phyloP scores from a whole-genome alignment of 495 filamentous ascomycete genomes.

The Penicillium odoratum region DNA sequence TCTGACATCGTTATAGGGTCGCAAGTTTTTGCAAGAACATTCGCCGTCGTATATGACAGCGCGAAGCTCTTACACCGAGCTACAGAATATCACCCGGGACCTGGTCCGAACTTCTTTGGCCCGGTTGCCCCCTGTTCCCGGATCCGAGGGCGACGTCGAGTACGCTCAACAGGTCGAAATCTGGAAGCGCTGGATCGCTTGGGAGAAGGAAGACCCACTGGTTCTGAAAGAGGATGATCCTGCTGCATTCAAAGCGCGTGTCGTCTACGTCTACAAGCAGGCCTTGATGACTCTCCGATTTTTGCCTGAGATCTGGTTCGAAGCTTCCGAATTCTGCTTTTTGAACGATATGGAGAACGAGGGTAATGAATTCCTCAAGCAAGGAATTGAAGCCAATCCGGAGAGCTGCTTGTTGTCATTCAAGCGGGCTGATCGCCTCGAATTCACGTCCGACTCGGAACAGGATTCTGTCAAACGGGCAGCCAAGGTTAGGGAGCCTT shows the following conservation, averaged over 20 bases:
- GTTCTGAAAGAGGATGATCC: conserved; percentile 78
- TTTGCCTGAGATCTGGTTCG: conserved; percentile 93
- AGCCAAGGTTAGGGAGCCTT: conserved; percentile 74
- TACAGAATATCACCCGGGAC: conserved; percentile 81
- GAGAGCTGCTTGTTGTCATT: conserved; percentile 90
- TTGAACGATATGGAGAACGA: conserved; percentile 67
- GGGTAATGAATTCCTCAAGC: conserved; percentile 73
- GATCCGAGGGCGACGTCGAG: conserved; percentile 84
- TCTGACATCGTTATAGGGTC: conserved; percentile 57
- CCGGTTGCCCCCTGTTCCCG: conserved; percentile 74
- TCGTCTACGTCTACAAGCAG: conserved; percentile 90
- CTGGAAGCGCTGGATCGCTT: conserved; percentile 91
- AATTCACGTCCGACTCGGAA: conserved; percentile 66
- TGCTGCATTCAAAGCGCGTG: conserved; percentile 67
- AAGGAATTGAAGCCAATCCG: conserved; percentile 85
- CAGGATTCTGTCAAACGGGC: conserved; percentile 69
- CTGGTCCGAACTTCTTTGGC: conserved; percentile 77
- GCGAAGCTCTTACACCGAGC: conserved; percentile 74
- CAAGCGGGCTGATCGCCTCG: conserved; percentile 82
- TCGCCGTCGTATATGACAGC: conserved; percentile 94
- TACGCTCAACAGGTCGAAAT: conserved; percentile 83
- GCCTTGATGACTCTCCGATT: conserved; percentile 91
- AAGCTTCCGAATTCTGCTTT: conserved; percentile 92
- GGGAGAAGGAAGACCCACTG: conserved; percentile 91
- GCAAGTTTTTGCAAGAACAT: conserved; percentile 88